phyloP scores from a whole-genome alignment of 2,329 filamentous ascomycete species.

The Penicillium sp. region DNA sequence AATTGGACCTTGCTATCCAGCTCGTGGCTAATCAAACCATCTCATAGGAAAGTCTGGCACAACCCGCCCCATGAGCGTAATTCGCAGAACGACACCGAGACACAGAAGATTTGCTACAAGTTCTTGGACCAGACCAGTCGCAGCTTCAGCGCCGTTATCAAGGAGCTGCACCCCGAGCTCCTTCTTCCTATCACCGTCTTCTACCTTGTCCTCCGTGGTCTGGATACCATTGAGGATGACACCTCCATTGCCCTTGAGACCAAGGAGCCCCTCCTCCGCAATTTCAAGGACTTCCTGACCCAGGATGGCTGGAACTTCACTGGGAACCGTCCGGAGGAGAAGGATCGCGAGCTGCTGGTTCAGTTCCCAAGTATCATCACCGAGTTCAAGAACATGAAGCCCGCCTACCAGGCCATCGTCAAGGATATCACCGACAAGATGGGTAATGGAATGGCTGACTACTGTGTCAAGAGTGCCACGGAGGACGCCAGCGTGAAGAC shows the following conservation, averaged over 20 bases:
- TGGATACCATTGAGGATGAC: conserved; percentile 99
- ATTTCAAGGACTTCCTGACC: conserved; percentile 78
- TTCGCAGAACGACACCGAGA: conserved; percentile 70
- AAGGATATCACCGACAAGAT: conserved; percentile 91
- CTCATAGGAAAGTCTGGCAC: conserved; percentile 88
- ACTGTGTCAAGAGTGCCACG: conserved; percentile 78
- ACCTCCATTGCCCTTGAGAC: conserved; percentile 81
- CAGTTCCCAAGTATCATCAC: conserved; percentile 85
- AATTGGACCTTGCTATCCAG: conserved; percentile 15
- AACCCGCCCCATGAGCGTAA: conserved; percentile 87
- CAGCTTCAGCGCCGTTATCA: conserved; percentile 89
- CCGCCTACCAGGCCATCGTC: conserved; percentile 81
- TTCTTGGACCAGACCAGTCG: conserved; percentile 86
- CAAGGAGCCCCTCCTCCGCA: conserved; percentile 83
- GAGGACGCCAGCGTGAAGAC: conserved; percentile 79
- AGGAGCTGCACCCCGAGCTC: conserved; percentile 93
- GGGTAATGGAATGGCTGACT: conserved; percentile 99
- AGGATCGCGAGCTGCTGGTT: conserved; percentile 87
- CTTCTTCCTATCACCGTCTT: conserved; percentile 87
- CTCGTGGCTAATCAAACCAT: conserved; percentile 13
- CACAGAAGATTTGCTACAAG: conserved; percentile 80
- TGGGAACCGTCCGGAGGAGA: conserved; percentile 85
- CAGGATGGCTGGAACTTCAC: conserved; percentile 88
- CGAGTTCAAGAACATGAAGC: conserved; percentile 87
- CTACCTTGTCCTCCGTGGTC: conserved; percentile 86